phyloP scores from a whole-genome alignment of 2,329 filamentous ascomycete species.

The Orbilia javanica region DNA sequence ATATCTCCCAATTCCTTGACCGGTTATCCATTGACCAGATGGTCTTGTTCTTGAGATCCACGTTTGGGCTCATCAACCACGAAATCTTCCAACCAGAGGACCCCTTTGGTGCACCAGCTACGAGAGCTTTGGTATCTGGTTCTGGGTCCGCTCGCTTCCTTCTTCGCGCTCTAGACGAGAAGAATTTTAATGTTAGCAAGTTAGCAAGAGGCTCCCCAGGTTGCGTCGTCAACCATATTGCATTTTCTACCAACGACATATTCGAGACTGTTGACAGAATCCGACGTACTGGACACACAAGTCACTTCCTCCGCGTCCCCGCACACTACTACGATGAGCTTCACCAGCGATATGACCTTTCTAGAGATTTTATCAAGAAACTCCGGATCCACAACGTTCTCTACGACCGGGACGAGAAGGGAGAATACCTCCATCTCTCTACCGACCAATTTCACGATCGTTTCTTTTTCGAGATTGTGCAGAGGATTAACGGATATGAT shows the following conservation, averaged over 20 bases:
- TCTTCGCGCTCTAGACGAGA: slow-evolving; percentile 55
- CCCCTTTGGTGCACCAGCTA: slow-evolving; percentile 56
- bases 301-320: slow-evolving; percentile 58
- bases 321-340: slow-evolving; percentile 59
- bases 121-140: slow-evolving; percentile 57
- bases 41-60: slow-evolving; percentile 57
- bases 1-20: slow-evolving; percentile 59
- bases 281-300: slow-evolving; percentile 52
- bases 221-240: slow-evolving; percentile 59
- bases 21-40: slow-evolving; percentile 57
- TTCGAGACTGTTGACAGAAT: slow-evolving; percentile 59
- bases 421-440: slow-evolving; percentile 58
- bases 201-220: slow-evolving; percentile 51
- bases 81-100: slow-evolving; percentile 59
- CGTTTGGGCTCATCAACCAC: slow-evolving; percentile 53
- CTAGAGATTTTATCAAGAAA: slow-evolving; percentile 56
- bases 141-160: slow-evolving; percentile 52
- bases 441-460: slow-evolving; percentile 59
- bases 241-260: slow-evolving; percentile 56
- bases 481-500: slow-evolving; percentile 58
- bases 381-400: slow-evolving; percentile 56
- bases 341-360: slow-evolving; percentile 58
- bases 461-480: slow-evolving; percentile 60
- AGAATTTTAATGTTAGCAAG: slow-evolving; percentile 58
- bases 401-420: slow-evolving; percentile 59